phyloP scores from a whole-genome alignment of 2,329 filamentous ascomycete genomes.

The Juglanconis juglandina region DNA sequence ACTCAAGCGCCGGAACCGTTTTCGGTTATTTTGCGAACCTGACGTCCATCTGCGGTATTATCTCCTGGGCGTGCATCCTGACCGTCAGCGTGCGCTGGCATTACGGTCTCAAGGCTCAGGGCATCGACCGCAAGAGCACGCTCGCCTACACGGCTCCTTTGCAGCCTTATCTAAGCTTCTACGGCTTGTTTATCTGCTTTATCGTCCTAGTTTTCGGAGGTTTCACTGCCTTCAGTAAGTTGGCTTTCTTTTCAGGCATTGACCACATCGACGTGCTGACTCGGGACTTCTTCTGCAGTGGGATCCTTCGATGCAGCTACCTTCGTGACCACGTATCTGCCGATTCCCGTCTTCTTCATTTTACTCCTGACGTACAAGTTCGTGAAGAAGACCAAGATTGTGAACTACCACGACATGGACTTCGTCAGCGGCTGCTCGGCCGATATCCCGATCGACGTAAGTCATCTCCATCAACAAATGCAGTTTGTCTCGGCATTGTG shows the following conservation, averaged over 20 bases:
- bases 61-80: conserved; percentile 14
- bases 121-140: conserved; percentile 22
- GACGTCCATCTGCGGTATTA: conserved; percentile 16
- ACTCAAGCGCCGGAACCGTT: not conserved
- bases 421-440: conserved; percentile 23
- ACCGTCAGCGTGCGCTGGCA: conserved; percentile 23
- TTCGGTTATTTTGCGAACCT: conserved; percentile 22
- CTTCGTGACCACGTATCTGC: conserved; percentile 25
- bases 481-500: not conserved
- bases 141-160: conserved; percentile 13
- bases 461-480: not conserved
- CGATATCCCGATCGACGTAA: conserved; percentile 19
- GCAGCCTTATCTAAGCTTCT: conserved; percentile 13
- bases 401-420: conserved; percentile 22
- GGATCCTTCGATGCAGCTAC: conserved; percentile 20
- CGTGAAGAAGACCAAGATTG: conserved; percentile 21
- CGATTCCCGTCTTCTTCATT: conserved; percentile 22
- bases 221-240: conserved; percentile 21
- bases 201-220: conserved; percentile 25
- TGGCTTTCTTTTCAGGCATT: not conserved
- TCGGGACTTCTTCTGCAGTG: not conserved
- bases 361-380: conserved; percentile 19
- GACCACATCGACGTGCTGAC: not conserved
- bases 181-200: conserved; percentile 18
- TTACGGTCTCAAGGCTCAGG: conserved; percentile 23